Evolutionary conservation across 208 protist species (phyloP).

Genomic region (Naegleria lovaniensis): DNA sequence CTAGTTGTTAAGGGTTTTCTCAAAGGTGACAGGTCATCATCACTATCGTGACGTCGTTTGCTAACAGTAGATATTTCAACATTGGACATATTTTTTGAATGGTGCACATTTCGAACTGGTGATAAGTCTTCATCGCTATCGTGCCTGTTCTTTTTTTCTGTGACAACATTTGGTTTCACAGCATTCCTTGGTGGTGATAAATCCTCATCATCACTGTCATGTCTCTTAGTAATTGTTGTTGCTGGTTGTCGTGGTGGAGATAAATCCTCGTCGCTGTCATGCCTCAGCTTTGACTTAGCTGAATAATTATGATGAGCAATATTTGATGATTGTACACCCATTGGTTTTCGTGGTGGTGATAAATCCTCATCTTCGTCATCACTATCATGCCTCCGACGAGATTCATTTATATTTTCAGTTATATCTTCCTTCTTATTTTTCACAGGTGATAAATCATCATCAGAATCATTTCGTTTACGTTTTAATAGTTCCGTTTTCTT

Average conservation of each 20-base stretch:
- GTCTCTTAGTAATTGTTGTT: background rate
- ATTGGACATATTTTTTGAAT: background rate
- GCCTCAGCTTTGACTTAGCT: background rate
- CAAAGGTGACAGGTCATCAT: background rate
- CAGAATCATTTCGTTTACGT: background rate
- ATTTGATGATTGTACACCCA: background rate
- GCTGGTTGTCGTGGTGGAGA: background rate
- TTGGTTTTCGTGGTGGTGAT: background rate
- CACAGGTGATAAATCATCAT: background rate
- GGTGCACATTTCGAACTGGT: background rate
- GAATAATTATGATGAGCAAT: no score
- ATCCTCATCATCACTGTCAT: background rate
- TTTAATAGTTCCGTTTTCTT: background rate
- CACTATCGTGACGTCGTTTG: background rate
- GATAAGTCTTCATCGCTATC: background rate
- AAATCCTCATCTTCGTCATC: background rate
- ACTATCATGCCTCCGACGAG: background rate
- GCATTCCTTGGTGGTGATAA: background rate
- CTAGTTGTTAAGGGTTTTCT: background rate
- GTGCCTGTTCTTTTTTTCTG: background rate
- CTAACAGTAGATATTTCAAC: background rate
- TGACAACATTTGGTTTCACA: background rate
- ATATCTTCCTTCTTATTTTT: background rate
- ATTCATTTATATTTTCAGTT: background rate
- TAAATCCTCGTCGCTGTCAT: background rate